Conservation (phyloP, 2,329 filamentous ascomycete genomes). For the Diaporthe vexans region DNA sequence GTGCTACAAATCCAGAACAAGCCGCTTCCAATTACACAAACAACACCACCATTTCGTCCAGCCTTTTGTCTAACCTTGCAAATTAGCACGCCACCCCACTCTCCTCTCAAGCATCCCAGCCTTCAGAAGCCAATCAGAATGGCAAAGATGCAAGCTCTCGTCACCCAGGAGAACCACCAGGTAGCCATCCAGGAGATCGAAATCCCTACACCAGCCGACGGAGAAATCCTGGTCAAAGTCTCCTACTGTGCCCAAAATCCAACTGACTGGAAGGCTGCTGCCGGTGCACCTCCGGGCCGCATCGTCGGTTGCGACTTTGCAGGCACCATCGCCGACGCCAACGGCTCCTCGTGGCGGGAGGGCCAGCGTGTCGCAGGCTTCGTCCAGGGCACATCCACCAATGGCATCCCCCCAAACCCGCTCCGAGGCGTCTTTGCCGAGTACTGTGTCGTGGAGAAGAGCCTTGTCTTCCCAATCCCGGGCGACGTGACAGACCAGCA, state of each 20-base stretch:
- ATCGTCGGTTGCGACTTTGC: conserved; percentile 53
- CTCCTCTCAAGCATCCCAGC: neutral
- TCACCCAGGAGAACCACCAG: conserved; percentile 47
- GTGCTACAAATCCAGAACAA: neutral
- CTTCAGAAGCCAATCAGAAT: neutral
- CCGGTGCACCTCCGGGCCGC: conserved; percentile 44
- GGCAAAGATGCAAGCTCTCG: conserved; percentile 55
- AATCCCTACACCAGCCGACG: conserved; percentile 48
- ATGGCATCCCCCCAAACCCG: conserved; percentile 34
- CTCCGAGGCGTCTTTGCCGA: conserved; percentile 50
- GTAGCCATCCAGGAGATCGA: conserved; percentile 50
- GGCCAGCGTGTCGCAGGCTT: conserved; percentile 53
- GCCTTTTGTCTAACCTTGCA: neutral
- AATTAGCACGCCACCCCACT: neutral
- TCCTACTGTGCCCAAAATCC: conserved; percentile 53
- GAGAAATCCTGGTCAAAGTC: conserved; percentile 53
- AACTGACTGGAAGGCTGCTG: conserved; percentile 52
- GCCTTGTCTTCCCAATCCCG: conserved; percentile 49
- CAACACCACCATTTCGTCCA: too few relatives aligned
- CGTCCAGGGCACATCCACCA: conserved; percentile 48
- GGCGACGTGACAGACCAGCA: conserved; percentile 48
- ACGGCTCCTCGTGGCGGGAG: conserved; percentile 49
- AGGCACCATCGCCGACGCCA: conserved; percentile 49
- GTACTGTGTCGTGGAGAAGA: conserved; percentile 47
- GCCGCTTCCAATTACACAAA: neutral